phyloP scores from a whole-genome alignment of 2,329 filamentous ascomycete genomes.

The Hypoxylon sp. region DNA sequence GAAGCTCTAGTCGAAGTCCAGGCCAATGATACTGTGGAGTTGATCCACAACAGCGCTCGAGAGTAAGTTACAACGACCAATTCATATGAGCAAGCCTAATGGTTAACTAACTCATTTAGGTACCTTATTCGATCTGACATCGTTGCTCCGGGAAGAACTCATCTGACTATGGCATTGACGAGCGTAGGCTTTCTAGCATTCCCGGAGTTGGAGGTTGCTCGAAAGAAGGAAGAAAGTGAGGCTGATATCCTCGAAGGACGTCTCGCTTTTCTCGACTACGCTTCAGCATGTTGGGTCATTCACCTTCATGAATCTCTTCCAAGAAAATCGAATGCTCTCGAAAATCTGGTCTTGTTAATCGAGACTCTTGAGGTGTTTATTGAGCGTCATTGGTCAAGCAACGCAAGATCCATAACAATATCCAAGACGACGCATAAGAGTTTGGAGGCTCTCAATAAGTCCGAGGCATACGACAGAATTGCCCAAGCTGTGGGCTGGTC shows the following conservation, averaged over 20 bases:
- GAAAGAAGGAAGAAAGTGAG: slow-evolving; percentile 29
- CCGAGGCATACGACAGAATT: slow-evolving; percentile 26
- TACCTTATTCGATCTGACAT: slow-evolving; percentile 30
- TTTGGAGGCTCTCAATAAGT: slow-evolving; percentile 16
- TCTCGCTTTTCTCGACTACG: slow-evolving; percentile 50
- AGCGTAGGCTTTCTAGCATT: slow-evolving; percentile 46
- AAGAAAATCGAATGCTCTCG: slow-evolving; percentile 42
- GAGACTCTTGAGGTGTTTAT: slow-evolving; percentile 39
- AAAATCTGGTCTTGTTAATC: slow-evolving; percentile 14
- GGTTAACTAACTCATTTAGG: slow-evolving; percentile 3
- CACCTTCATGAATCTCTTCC: slow-evolving; percentile 43
- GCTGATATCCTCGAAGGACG: slow-evolving; percentile 36
- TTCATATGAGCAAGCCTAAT: not conserved
- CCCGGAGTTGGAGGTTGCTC: slow-evolving; percentile 35
- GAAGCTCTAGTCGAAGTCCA: slow-evolving; percentile 50
- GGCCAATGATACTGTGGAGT: slow-evolving; percentile 44
- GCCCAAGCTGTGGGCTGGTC: slow-evolving; percentile 36
- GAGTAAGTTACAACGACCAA: slow-evolving; percentile 39
- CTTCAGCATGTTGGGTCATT: slow-evolving; percentile 47
- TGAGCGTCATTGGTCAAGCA: slow-evolving; percentile 38
- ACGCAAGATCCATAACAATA: slow-evolving; percentile 19
- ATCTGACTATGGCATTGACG: slow-evolving; percentile 43
- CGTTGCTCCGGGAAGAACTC: slow-evolving; percentile 21
- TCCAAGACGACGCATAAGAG: slow-evolving; percentile 24
- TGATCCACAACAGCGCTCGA: slow-evolving; percentile 52